Conservation (phyloP, 2,329 filamentous ascomycete species). For the Paraconiothyrium brasiliense region DNA sequence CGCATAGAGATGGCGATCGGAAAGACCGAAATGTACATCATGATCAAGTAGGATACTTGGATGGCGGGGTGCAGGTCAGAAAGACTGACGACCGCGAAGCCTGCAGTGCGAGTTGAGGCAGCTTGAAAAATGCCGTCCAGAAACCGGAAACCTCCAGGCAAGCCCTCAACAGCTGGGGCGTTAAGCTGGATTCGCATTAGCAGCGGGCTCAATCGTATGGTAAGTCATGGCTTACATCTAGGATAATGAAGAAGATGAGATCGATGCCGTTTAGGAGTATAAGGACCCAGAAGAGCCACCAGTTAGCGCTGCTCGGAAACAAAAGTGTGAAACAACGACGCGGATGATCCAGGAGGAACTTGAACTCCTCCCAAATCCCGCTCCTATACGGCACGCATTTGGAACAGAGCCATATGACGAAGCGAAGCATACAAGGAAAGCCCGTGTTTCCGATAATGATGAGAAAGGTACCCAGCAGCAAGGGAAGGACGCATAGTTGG, state of each 20-base stretch:
- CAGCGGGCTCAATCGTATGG: background rate
- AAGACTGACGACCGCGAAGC: slow-evolving; percentile 84
- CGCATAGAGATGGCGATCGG: slow-evolving; percentile 96
- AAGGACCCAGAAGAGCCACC: slow-evolving; percentile 93
- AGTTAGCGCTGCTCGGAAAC: slow-evolving; percentile 88
- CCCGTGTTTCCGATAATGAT: slow-evolving; percentile 96
- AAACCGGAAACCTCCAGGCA: slow-evolving; percentile 79
- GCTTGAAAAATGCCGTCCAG: slow-evolving; percentile 92
- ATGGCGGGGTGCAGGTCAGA: slow-evolving; percentile 85
- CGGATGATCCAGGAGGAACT: slow-evolving; percentile 91
- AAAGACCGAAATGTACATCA: slow-evolving; percentile 99
- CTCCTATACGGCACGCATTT: slow-evolving; percentile 71
- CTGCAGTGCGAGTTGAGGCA: slow-evolving; percentile 86
- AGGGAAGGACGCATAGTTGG: slow-evolving; percentile 75
- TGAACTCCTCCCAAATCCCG: slow-evolving; percentile 86
- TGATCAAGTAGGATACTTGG: slow-evolving; percentile 92
- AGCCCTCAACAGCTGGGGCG: slow-evolving; percentile 70
- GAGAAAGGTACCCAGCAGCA: slow-evolving; percentile 82
- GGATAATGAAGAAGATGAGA: slow-evolving; percentile 87
- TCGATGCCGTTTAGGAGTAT: slow-evolving; percentile 84
- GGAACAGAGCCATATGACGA: slow-evolving; percentile 86
- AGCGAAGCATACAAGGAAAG: slow-evolving; percentile 92
- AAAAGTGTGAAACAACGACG: slow-evolving; percentile 95
- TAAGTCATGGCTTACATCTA: slow-evolving; percentile 74
- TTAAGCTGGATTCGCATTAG: slow-evolving; percentile 66